phyloP scores from a whole-genome alignment of 768 basidiomycete species.

The Amanita subjunquillea region DNA sequence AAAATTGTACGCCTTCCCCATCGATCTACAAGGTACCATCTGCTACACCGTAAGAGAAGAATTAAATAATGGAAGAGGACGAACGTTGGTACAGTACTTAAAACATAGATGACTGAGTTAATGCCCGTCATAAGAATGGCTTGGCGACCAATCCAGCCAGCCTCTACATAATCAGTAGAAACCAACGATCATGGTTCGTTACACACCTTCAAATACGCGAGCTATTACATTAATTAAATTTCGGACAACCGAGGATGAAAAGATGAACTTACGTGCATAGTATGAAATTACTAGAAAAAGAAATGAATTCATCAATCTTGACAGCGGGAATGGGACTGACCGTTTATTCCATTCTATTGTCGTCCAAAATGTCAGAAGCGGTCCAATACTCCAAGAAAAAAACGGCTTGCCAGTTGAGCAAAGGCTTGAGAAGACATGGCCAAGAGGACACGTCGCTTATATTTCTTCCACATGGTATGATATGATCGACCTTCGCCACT shows the following conservation, averaged over 20 bases:
- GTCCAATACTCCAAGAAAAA: constrained; percentile 2
- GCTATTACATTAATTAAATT: constrained; percentile 28
- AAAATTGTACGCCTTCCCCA: constrained; percentile 86
- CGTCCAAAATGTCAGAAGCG: not conserved
- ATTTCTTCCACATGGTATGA: constrained; percentile 73
- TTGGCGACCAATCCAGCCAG: constrained; percentile 90
- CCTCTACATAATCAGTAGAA: constrained; percentile 40
- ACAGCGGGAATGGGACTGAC: constrained; percentile 26
- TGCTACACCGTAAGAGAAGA: constrained; percentile 18
- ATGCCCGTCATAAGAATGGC: constrained; percentile 95
- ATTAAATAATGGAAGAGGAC: constrained; percentile 17
- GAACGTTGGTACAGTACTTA: constrained; percentile 77
- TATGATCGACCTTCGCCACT: constrained; percentile 73
- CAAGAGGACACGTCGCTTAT: constrained; percentile 79
- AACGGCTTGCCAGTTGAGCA: constrained; percentile 71
- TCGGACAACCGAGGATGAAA: not conserved
- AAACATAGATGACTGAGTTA: constrained; percentile 73
- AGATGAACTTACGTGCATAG: constrained; percentile 66
- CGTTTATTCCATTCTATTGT: constrained; percentile 88
- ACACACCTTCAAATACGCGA: constrained; percentile 81
- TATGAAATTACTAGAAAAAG: constrained; percentile 74
- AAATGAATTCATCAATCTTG: constrained; percentile 1
- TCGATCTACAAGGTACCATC: constrained; percentile 90
- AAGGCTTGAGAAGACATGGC: constrained; percentile 96
- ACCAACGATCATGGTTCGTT: not conserved